Percentiles rank a stretch among this genome's conserved stretches.
Conservation (phyloP, 192 early-diverging fungal species). For the Coemansia sp. region DNA sequence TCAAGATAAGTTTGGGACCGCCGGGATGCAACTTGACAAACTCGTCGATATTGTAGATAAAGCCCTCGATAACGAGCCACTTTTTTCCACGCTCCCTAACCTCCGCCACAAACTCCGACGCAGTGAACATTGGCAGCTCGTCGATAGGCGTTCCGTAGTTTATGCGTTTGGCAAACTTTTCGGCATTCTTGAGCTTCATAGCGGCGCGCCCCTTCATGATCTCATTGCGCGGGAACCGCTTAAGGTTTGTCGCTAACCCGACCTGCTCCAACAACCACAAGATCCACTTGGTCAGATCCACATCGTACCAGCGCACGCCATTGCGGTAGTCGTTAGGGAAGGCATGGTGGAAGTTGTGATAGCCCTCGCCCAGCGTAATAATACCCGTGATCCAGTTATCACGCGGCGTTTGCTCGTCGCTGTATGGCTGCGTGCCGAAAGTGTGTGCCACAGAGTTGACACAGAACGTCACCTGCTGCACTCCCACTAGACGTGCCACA, state of each 20-base stretch:
- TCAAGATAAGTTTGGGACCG: conserved; percentile 66
- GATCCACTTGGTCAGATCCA: conserved; percentile 85
- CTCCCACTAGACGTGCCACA: conserved; percentile 68
- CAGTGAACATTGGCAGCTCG: conserved; percentile 66
- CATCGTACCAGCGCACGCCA: conserved; percentile 71
- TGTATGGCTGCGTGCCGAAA: conserved; percentile 70
- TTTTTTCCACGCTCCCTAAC: conserved; percentile 66
- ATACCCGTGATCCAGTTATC: conserved; percentile 80
- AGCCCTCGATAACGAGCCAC: conserved; percentile 81
- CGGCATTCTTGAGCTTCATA: conserved; percentile 79
- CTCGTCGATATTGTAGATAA: conserved; percentile 73
- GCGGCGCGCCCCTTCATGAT: conserved; percentile 70
- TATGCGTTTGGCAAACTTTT: conserved; percentile 57
- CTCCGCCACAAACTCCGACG: conserved; percentile 62
- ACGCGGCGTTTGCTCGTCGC: conserved; percentile 78
- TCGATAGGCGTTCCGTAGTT: conserved; percentile 70
- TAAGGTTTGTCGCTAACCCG: conserved; percentile 69
- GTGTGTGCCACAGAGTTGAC: conserved; percentile 82
- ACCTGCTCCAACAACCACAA: conserved; percentile 57
- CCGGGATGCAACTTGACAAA: conserved; percentile 91
- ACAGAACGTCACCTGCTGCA: conserved; percentile 88
- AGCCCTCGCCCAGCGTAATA: conserved; percentile 76
- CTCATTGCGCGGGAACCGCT: conserved; percentile 78
- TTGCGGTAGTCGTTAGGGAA: conserved; percentile 87
- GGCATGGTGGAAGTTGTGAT: conserved; percentile 87